A percentile compares a stretch with the other conserved stretches of the same genome.
phyloP scores from a whole-genome alignment of 2,329 filamentous ascomycete genomes.

The Cyphellophora attinorum region DNA sequence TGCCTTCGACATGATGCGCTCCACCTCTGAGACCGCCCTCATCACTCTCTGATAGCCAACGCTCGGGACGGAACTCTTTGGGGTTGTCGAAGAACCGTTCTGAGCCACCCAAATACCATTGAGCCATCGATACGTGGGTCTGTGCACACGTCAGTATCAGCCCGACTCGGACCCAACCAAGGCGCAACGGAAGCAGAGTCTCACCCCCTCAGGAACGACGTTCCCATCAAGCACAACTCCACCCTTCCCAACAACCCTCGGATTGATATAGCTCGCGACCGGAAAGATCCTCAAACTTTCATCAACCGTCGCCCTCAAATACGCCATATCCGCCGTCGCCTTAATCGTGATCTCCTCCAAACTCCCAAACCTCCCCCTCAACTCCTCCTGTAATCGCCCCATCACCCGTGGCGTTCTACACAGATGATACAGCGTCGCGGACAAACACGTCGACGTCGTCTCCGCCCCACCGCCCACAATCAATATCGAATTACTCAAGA shows the following conservation, averaged over 20 bases:
- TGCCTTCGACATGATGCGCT: no score
- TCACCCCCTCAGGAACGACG: slow-evolving; percentile 13
- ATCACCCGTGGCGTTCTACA: slow-evolving; percentile 24
- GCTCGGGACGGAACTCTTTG: slow-evolving; percentile 8
- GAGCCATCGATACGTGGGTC: slow-evolving; percentile 7
- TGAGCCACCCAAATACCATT: slow-evolving; percentile 4
- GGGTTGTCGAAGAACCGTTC: slow-evolving; percentile 6
- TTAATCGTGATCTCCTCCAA: slow-evolving; percentile 26
- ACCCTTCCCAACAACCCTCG: slow-evolving; percentile 28
- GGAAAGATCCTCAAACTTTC: slow-evolving; percentile 12
- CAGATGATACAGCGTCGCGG: slow-evolving; percentile 33
- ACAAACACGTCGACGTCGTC: slow-evolving; percentile 57
- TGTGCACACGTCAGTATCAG: no score
- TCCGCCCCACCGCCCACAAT: slow-evolving; percentile 64
- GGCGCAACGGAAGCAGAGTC: no score
- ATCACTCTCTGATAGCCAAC: slow-evolving; percentile 6
- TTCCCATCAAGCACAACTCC: slow-evolving; percentile 15
- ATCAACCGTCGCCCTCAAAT: slow-evolving; percentile 10
- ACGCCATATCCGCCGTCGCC: slow-evolving; percentile 7
- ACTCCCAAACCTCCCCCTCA: slow-evolving; percentile 25
- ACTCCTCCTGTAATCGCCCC: slow-evolving; percentile 24
- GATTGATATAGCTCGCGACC: slow-evolving; percentile 7
- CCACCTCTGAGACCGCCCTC: no score
- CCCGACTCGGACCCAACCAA: no score
- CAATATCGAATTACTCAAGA: slow-evolving; percentile 7